Conservation (phyloP, 768 basidiomycete species). For the Tremella fuciformis region DNA sequence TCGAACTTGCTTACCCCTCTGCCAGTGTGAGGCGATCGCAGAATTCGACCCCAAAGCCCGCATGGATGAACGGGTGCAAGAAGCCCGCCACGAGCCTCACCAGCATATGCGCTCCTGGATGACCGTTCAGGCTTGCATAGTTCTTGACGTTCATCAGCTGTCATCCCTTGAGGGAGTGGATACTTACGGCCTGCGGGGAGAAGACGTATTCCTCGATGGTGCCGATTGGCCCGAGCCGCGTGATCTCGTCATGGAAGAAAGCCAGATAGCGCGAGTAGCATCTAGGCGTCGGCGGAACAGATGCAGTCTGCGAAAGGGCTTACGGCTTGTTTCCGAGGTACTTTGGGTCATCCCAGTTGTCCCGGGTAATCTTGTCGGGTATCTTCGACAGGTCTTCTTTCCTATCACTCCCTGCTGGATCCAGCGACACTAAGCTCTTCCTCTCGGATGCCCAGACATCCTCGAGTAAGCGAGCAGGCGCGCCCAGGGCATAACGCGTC, state of each 20-base stretch:
- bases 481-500: constrained; percentile 40
- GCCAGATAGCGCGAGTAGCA: constrained; percentile 32
- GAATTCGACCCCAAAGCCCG: constrained; percentile 44
- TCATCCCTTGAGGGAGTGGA: background rate
- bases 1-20: constrained; percentile 29
- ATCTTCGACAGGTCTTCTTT: constrained; percentile 14
- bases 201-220: constrained; percentile 36
- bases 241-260: constrained; percentile 41
- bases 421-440: constrained; percentile 23
- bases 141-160: constrained; percentile 6
- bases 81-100: constrained; percentile 32
- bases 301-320: background rate
- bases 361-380: constrained; percentile 23
- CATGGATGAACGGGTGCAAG: constrained; percentile 41
- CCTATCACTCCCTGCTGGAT: constrained; percentile 12
- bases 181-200: constrained; percentile 30
- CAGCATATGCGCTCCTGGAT: constrained; percentile 29
- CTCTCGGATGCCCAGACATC: constrained; percentile 28
- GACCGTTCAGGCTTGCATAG: constrained; percentile 8
- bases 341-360: constrained; percentile 33
- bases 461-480: constrained; percentile 24
- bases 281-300: constrained; percentile 8
- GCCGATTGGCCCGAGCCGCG: constrained; percentile 23
- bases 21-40: constrained; percentile 35
- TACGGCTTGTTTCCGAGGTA: constrained; percentile 32